phyloP scores from a whole-genome alignment of 2,329 filamentous ascomycete genomes.

The Keithomyces neogunnii region DNA sequence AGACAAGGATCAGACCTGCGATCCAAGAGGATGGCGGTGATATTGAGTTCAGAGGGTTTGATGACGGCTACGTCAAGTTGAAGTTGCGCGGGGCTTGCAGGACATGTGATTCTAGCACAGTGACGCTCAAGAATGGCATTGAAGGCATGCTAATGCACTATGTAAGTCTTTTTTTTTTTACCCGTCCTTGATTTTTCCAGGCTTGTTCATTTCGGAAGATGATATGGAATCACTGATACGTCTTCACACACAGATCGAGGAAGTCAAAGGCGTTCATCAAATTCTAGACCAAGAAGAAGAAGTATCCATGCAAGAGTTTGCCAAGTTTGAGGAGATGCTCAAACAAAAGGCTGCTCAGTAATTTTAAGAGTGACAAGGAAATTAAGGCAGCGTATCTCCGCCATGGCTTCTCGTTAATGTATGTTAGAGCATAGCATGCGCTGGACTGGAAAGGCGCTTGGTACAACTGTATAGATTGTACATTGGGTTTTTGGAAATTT shows the following conservation, averaged over 20 bases:
- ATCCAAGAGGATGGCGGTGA: constrained; percentile 98
- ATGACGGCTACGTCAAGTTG: constrained; percentile 69
- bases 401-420: not conserved
- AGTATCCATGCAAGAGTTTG: constrained; percentile 78
- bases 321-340: constrained; percentile 84
- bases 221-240: not conserved
- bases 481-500: no score
- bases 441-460: no score
- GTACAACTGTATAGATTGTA: not conserved
- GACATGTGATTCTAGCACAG: constrained; percentile 93
- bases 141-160: constrained; percentile 98
- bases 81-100: constrained; percentile 90
- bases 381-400: not conserved
- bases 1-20: constrained; percentile 87
- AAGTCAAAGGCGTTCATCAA: constrained; percentile 87
- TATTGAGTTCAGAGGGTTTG: constrained; percentile 89
- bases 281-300: constrained; percentile 89
- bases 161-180: constrained; percentile 44
- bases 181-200: no score
- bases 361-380: not conserved
- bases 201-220: no score
- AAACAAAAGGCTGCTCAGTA: constrained; percentile 37
- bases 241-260: constrained; percentile 61
- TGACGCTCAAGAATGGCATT: constrained; percentile 94
- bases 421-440: not conserved